A percentile compares a stretch with the other conserved stretches of the same genome.
Evolutionary conservation across 768 basidiomycete species (phyloP).

Genomic region (Atractiella rhizophila): DNA sequence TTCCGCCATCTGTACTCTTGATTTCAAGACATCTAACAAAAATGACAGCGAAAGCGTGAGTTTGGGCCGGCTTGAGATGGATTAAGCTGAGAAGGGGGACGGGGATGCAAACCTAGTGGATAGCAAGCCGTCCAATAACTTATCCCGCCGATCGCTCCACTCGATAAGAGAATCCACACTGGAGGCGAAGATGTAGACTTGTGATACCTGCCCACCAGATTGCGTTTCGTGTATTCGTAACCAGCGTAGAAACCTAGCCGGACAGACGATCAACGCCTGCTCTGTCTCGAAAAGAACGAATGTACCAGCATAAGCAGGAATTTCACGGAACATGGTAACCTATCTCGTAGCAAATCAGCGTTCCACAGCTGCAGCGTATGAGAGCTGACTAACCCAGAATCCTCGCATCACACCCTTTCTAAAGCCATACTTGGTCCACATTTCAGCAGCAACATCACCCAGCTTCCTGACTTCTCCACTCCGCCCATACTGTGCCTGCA

Average conservation of each 20-base stretch:
- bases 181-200: constrained; percentile 27
- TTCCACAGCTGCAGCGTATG: neutral
- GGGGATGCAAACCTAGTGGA: constrained; percentile 36
- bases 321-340: constrained; percentile 76
- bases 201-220: constrained; percentile 28
- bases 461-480: constrained; percentile 61
- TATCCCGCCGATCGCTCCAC: constrained; percentile 55
- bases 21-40: constrained; percentile 7
- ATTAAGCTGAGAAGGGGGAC: constrained; percentile 23
- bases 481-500: constrained; percentile 33
- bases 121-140: constrained; percentile 68
- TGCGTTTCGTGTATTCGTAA: constrained; percentile 67
- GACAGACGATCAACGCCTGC: constrained; percentile 2
- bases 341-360: constrained; percentile 18
- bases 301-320: constrained; percentile 78
- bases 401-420: constrained; percentile 78
- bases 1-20: constrained; percentile 15
- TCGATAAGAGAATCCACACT: constrained; percentile 58
- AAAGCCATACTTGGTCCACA: constrained; percentile 72
- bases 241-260: constrained; percentile 26
- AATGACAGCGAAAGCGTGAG: neutral
- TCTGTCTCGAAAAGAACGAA: neutral
- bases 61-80: constrained; percentile 5
- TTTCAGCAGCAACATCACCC: constrained; percentile 42
- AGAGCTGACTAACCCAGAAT: constrained; percentile 46